These are phyloP conservation scores for Exophiala sp. DNA, from an alignment of 2,329 filamentous ascomycete genomes.

Conservation along the genomic window DNA sequence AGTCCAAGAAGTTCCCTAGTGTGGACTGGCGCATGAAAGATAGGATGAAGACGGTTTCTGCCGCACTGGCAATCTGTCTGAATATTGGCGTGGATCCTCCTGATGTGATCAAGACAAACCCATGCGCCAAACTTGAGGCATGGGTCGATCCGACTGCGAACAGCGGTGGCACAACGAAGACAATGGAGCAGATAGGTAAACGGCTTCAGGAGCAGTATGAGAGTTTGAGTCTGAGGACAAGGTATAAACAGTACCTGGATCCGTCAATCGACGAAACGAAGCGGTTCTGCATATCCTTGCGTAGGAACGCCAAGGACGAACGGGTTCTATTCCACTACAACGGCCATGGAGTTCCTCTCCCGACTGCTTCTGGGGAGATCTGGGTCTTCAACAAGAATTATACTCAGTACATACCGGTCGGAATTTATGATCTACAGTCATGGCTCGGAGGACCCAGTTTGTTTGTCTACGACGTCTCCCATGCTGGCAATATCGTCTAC, in stretches of 20 bases:
- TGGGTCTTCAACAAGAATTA: conserved; percentile 99
- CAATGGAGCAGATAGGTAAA: conserved; percentile 91
- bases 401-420: conserved; percentile 96
- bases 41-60: conserved; percentile 91
- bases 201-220: conserved; percentile 95
- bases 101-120: conserved; percentile 91
- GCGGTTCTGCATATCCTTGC: conserved; percentile 85
- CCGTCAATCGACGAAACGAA: conserved; percentile 96
- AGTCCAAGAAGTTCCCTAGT: conserved; percentile 50
- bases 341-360: conserved; percentile 92
- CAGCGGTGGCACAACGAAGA: conserved; percentile 69
- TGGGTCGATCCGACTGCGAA: conserved; percentile 89
- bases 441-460: conserved; percentile 95
- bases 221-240: conserved; percentile 85
- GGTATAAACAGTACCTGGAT: conserved; percentile 95
- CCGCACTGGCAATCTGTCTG: conserved; percentile 85
- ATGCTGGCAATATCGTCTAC: conserved; percentile 88
- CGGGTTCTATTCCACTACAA: conserved; percentile 98
- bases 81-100: conserved; percentile 98
- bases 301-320: conserved; percentile 91
- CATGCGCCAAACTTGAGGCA: conserved; percentile 87
- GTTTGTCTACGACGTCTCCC: conserved; percentile 96
- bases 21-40: conserved; percentile 98
- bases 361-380: conserved; percentile 90
- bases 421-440: conserved; percentile 86